These are phyloP conservation scores for Rhynchospora tenuis DNA, from an alignment of 176 grass and related monocot genomes.

Conservation along the genomic window DNA sequence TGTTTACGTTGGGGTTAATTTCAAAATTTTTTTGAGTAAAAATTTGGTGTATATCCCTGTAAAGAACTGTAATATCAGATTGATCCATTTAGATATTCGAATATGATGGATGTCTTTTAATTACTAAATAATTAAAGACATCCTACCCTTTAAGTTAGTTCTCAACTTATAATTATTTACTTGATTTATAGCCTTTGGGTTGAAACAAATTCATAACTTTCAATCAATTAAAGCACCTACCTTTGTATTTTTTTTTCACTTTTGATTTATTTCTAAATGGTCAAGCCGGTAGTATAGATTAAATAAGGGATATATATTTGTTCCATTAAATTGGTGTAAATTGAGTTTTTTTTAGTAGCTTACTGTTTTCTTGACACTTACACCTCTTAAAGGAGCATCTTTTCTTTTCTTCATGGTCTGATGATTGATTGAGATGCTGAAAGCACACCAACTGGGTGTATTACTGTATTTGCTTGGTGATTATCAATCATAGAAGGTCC, in stretches of 20 bases:
- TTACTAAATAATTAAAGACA: background rate
- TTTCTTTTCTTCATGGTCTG: background rate
- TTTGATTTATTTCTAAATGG: background rate
- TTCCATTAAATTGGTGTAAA: background rate
- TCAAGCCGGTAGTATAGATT: background rate
- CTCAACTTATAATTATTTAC: background rate
- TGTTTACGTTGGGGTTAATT: background rate
- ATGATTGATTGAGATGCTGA: background rate
- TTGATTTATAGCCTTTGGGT: background rate
- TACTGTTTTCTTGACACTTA: background rate
- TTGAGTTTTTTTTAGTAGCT: background rate
- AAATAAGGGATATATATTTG: background rate
- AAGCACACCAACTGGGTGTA: background rate
- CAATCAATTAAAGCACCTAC: background rate
- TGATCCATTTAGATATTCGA: constrained; percentile 16
- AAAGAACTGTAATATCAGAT: constrained; percentile 19
- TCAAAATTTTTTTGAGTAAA: background rate
- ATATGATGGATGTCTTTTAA: background rate
- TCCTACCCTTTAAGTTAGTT: background rate
- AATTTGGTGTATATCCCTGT: constrained; percentile 27
- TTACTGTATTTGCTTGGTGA: too few species aligned
- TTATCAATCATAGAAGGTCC: background rate
- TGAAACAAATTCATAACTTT: background rate
- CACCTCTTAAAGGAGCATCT: background rate
- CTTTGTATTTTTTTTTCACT: background rate